Conservation (phyloP, 2,329 filamentous ascomycete species). For the Intubia oerlemansii region DNA sequence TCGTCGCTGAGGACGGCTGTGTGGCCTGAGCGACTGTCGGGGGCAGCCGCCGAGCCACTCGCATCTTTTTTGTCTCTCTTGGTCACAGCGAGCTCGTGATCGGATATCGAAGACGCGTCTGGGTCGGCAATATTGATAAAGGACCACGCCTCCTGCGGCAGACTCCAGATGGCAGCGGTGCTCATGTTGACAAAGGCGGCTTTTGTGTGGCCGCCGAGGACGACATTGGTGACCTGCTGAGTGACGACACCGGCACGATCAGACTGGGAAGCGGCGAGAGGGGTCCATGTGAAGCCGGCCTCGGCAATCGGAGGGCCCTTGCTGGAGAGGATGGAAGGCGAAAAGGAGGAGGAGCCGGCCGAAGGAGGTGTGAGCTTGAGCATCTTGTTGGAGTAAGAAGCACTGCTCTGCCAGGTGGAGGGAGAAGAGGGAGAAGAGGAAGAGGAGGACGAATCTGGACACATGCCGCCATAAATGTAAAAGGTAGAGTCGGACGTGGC, state of each 20-base stretch:
- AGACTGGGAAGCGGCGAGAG: conserved; percentile 46
- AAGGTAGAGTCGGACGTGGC: conserved; percentile 30
- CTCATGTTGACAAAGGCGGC: conserved; percentile 87
- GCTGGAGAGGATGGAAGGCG: conserved; percentile 17
- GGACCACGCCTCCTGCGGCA: conserved; percentile 73
- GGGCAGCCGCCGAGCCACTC: neutral
- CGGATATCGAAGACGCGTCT: conserved; percentile 6
- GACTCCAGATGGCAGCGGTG: conserved; percentile 64
- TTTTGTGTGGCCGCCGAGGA: conserved; percentile 71
- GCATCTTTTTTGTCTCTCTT: too few relatives aligned
- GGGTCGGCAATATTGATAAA: conserved; percentile 44
- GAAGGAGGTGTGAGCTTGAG: conserved; percentile 40
- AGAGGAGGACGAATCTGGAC: conserved; percentile 19
- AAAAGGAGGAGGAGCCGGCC: conserved; percentile 15
- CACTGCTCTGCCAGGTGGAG: conserved; percentile 40
- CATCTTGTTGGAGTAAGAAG: conserved; percentile 67
- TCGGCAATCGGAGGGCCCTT: conserved; percentile 52
- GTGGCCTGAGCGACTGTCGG: conserved; percentile 66
- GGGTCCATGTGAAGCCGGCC: conserved; percentile 70
- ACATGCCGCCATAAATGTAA: conserved; percentile 85
- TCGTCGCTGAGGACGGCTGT: conserved; percentile 64
- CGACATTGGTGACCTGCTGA: conserved; percentile 56
- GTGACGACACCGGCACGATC: conserved; percentile 38
- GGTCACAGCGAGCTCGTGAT: conserved; percentile 31
- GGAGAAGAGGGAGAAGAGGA: conserved; percentile 11